Evolutionary conservation across 2,329 filamentous ascomycete genomes (phyloP).

Genomic region (Phyllosticta citribraziliensis): DNA sequence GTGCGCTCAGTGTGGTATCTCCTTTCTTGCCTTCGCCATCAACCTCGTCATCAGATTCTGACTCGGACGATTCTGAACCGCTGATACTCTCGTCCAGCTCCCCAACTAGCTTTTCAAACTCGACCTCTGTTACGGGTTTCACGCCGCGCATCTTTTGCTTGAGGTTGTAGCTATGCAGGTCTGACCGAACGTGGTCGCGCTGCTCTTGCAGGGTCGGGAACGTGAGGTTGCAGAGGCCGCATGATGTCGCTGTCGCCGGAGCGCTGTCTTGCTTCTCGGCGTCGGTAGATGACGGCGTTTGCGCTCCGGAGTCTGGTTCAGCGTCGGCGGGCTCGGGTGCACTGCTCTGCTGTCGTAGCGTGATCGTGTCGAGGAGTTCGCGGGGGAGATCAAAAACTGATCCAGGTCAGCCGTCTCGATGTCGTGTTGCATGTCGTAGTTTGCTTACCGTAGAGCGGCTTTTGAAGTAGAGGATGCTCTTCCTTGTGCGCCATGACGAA

Average conservation of each 20-base stretch:
- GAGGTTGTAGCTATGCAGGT: constrained; percentile 87
- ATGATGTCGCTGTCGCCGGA: constrained; percentile 56
- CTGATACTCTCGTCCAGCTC: constrained; percentile 87
- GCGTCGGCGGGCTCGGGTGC: constrained; percentile 11
- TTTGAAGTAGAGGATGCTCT: constrained; percentile 21
- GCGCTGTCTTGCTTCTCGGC: constrained; percentile 29
- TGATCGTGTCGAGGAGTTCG: constrained; percentile 60
- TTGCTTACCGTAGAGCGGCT: constrained; percentile 29
- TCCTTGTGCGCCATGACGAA: constrained; percentile 11
- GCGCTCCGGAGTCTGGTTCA: constrained; percentile 2
- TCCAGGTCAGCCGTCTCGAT: constrained; percentile 12
- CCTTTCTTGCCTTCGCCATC: constrained; percentile 38
- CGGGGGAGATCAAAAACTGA: constrained; percentile 74
- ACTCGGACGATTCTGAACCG: constrained; percentile 66
- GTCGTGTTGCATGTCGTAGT: background rate
- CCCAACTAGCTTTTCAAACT: constrained; percentile 79
- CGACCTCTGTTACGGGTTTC: constrained; percentile 61
- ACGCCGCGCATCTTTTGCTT: constrained; percentile 78
- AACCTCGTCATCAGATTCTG: constrained; percentile 67
- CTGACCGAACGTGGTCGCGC: constrained; percentile 75
- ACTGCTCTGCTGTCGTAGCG: constrained; percentile 38
- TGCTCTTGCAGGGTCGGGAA: constrained; percentile 72
- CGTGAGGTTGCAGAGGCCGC: constrained; percentile 64
- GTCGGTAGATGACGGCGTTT: background rate
- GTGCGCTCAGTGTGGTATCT: constrained; percentile 63